Percentiles rank a stretch among this genome's conserved stretches.
These are phyloP conservation scores for Stephania cephalantha DNA, from an alignment of 164 flowering plant species.

Conservation along the genomic window DNA sequence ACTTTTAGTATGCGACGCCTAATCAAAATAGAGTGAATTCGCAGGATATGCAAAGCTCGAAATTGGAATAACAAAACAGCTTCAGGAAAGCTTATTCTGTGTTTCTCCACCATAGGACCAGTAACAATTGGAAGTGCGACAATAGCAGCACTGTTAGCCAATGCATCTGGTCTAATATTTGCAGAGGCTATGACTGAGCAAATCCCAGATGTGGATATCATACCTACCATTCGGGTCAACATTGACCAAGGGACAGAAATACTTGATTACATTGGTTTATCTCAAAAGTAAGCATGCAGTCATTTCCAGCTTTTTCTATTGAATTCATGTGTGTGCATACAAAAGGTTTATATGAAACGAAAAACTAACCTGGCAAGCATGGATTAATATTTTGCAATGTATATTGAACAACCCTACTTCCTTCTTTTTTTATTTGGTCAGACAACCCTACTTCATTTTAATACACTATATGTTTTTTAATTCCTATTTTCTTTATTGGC, in stretches of 20 bases:
- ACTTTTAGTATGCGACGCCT: not conserved
- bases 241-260: slow-evolving; percentile 45
- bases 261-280: slow-evolving; percentile 22
- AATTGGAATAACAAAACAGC: slow-evolving; percentile 24
- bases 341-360: not conserved
- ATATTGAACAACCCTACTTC: too few species aligned
- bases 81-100: slow-evolving; percentile 34
- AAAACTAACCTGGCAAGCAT: not conserved
- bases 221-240: slow-evolving; percentile 46
- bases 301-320: not conserved
- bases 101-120: slow-evolving; percentile 46
- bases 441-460: too few species aligned
- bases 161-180: slow-evolving; percentile 44
- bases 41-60: slow-evolving; percentile 27
- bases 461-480: too few species aligned
- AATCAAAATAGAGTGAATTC: not conserved
- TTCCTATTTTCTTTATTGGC: too few species aligned
- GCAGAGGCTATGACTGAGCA: slow-evolving; percentile 35
- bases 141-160: slow-evolving; percentile 26
- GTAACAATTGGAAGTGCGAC: slow-evolving; percentile 25
- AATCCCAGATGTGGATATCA: slow-evolving; percentile 29
- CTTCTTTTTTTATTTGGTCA: too few species aligned
- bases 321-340: too few species aligned
- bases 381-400: not conserved
- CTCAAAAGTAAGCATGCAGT: slow-evolving; percentile 22